Evolutionary conservation across 768 basidiomycete species (phyloP).

Genomic region (Jaapia argillacea): DNA sequence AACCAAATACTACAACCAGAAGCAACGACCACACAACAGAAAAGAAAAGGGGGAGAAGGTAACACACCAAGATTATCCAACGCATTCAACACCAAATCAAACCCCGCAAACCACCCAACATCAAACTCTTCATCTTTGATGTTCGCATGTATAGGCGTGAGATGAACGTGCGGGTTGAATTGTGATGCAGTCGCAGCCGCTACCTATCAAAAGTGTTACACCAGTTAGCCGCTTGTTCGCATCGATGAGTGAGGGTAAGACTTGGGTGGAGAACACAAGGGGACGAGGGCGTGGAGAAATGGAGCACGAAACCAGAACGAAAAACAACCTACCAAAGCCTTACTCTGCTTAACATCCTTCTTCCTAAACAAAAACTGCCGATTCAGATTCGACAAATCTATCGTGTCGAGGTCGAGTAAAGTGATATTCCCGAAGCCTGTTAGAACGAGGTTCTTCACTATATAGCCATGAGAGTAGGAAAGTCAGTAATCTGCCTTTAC

Average conservation of each 20-base stretch:
- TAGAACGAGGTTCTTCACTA: conserved; percentile 93
- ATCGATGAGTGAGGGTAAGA: not conserved
- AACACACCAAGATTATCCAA: conserved; percentile 86
- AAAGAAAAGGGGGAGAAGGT: not conserved
- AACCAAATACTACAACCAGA: not conserved
- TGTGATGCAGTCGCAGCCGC: conserved; percentile 74
- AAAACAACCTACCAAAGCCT: conserved; percentile 62
- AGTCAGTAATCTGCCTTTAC: not conserved
- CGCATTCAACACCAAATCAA: conserved; percentile 91
- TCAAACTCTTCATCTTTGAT: conserved; percentile 92
- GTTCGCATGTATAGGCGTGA: conserved; percentile 87
- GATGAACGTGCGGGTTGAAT: conserved; percentile 83
- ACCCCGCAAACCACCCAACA: conserved; percentile 80
- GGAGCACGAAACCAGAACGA: not conserved
- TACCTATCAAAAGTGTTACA: no score
- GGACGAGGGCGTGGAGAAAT: not conserved
- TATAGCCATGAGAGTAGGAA: not conserved
- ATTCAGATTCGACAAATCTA: conserved; percentile 96
- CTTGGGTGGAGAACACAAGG: not conserved
- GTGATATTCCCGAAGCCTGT: conserved; percentile 91
- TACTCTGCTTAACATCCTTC: conserved; percentile 95
- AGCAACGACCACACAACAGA: not conserved
- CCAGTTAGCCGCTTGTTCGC: not conserved
- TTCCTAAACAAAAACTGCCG: conserved; percentile 95
- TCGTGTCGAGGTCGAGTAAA: conserved; percentile 92